Percentiles rank a stretch among this genome's conserved stretches.
Conservation (phyloP, 1,139 yeast species). For the Saccharomyces hybrid region DNA sequence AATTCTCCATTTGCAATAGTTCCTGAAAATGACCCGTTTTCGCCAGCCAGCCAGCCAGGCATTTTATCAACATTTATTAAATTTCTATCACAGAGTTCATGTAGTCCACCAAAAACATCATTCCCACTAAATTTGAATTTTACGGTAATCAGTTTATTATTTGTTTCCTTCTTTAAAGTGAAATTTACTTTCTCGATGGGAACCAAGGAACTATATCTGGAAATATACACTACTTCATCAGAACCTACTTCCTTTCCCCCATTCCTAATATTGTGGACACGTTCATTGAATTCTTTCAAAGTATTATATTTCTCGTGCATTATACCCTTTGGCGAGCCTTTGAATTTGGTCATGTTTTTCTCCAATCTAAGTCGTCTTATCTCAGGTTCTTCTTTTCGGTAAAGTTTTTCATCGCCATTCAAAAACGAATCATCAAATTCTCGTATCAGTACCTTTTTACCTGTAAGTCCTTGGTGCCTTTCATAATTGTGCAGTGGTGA, state of each 20-base stretch:
- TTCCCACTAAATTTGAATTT: conserved; percentile 52
- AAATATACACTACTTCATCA: background rate
- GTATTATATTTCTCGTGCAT: conserved; percentile 37
- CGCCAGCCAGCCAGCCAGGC: conserved; percentile 81
- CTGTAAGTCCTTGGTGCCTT: conserved; percentile 22
- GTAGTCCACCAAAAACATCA: conserved; percentile 79
- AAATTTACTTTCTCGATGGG: conserved; percentile 22
- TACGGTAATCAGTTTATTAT: conserved; percentile 24
- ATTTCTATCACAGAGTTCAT: conserved; percentile 53
- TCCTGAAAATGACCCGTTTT: conserved; percentile 50
- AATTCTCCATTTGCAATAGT: conserved; percentile 41
- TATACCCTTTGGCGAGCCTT: conserved; percentile 42
- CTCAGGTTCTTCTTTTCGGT: conserved; percentile 19
- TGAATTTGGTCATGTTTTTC: conserved; percentile 48
- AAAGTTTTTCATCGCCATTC: conserved; percentile 11
- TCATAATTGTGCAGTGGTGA: conserved; percentile 45
- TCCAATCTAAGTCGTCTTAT: conserved; percentile 23
- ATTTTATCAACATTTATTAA: conserved; percentile 46
- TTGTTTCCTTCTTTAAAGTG: conserved; percentile 3
- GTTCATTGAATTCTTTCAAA: conserved; percentile 26
- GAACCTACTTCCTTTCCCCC: conserved; percentile 12
- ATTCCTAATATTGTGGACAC: conserved; percentile 13
- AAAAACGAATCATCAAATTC: conserved; percentile 3
- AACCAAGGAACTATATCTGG: conserved; percentile 16
- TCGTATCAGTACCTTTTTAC: conserved; percentile 10